Evolutionary conservation across 495 filamentous ascomycete species (phyloP).

Genomic region (Lasiosphaeria hispida): DNA sequence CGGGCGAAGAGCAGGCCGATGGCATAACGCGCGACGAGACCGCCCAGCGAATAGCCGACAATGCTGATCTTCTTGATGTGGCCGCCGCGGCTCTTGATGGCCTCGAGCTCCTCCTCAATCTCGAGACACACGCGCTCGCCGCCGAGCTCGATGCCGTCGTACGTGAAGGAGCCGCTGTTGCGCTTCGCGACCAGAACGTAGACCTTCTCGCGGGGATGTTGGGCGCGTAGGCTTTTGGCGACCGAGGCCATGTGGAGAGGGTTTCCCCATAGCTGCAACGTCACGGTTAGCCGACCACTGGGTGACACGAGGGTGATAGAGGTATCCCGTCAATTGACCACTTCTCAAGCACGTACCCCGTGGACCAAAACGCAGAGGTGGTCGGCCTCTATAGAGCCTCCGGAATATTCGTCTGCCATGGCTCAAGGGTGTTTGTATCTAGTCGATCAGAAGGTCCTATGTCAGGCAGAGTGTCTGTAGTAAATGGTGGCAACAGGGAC

Average conservation of each 20-base stretch:
- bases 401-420: constrained; percentile 38
- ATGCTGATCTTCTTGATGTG: constrained; percentile 79
- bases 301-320: too few species aligned
- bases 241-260: constrained; percentile 76
- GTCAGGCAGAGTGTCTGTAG: too few species aligned
- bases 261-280: constrained; percentile 83
- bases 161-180: constrained; percentile 82
- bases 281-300: constrained; percentile 8
- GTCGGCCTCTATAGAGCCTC: constrained; percentile 44
- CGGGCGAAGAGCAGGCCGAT: constrained; percentile 79
- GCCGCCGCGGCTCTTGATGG: constrained; percentile 61
- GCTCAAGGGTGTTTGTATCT: neutral
- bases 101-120: constrained; percentile 76
- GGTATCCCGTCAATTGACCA: too few species aligned
- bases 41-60: constrained; percentile 86
- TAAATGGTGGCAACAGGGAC: too few species aligned
- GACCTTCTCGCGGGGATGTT: constrained; percentile 61
- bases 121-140: constrained; percentile 86
- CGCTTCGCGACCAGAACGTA: constrained; percentile 74
- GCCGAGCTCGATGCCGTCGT: constrained; percentile 89
- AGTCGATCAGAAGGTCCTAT: neutral
- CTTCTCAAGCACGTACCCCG: constrained; percentile 55
- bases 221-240: constrained; percentile 62
- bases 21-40: constrained; percentile 82
- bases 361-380: constrained; percentile 96